Evolutionary conservation across 441 rosid genomes (phyloP), one percentile per base, ranked within the genome.

Genomic region (Erodium texanum): DNA sequence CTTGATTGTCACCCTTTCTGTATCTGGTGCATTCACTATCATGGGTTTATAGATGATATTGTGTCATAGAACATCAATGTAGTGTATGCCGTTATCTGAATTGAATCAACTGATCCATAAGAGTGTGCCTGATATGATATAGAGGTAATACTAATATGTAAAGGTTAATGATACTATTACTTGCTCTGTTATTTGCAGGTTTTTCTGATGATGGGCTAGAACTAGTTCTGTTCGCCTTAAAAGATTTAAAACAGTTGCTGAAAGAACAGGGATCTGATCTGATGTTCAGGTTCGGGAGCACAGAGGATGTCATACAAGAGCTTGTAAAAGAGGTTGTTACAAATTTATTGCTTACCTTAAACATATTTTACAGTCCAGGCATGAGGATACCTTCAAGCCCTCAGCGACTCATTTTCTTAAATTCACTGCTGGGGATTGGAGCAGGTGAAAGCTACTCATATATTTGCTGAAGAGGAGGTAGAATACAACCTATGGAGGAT

Each of bases 391-490:
- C 7, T 70, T 59, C 43, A 67, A 59, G 48, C 70, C 12, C 66
- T 67, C 56, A 24, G 71, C 14, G 7, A 27, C 67, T 76, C 59
- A 27, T 69, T 52, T 50, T 12, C n/a, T 16, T 50, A 52, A 38
- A 38, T 66, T 69, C 58, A 32, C 62, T 58, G 6, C n/a, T n/a
- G 62, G 69, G 70, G 27, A 73, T 69, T 73, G 81, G 64, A 70
- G 79, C 82, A 92, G 98, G 87, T 87, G 52, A 78, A 73, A 75
- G 92, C 86, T 70, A 78, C 87, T 12, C 68, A 58, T 67, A 73
- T 93, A 64, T 81, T 83, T 82, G 80, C 81, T 29, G 96, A 93
- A 80, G 87, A 83, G 70, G 98, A 93, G 80, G 91, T 85, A 8
- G 98, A 93, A 78, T 81, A 83, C 59, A 81, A 84, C 74, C 71